Base-by-base conservation (phyloP, 495 filamentous ascomycete species). In the Parmelia sp. region DNA sequence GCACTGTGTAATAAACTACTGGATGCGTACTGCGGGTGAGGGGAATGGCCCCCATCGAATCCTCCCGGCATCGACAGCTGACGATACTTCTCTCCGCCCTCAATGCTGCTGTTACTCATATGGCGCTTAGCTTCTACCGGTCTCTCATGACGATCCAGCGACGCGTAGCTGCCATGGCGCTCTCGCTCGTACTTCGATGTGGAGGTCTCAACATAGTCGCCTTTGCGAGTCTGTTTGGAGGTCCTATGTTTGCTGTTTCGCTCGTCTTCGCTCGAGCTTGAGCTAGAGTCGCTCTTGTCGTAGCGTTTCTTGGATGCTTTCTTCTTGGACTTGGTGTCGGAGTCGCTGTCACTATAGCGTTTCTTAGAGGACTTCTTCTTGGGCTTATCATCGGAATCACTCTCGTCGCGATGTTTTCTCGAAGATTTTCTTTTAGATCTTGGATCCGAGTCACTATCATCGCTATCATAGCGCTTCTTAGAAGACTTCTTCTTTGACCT, bases 111-210 rank as follows among this genome's bases (percentile, higher is more conserved):
- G 33, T 17, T 61, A 42, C 64, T 70, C 27, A 64, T 39, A 57
- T 69, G 67, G 25, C 68, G 60, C n/a, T 51, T 58, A 57, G 65
- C 67, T 11, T 80, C 75, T 60, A 70, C 63, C 0, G 78, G 72
- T 65, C 75, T 74, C 21, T 78, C 75, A 63, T 87, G 84, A 57
- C 80, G 76, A 67, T 76, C 51, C 27, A 85, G 47, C 72, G 75
- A 35, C 75, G 51, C 74, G 0, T 81, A 77, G 65, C 77, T 74
- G 23, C 77, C 76, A 73, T 87, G 86, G 56, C 76, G 77, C 29
- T 68, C 67, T 29, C 60, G 63, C 29, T 71, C 69, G 45, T 63
- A 56, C 29, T 66, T 56, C 60, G 73, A 61, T 71, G 76, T 63
- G 33, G 69, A 39, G 35, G 67, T 21, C 72, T 70, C 57, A 64